These are phyloP conservation scores for Cadophora sp. DNA, from an alignment of 2,329 filamentous ascomycete genomes.

Conservation along the genomic window DNA sequence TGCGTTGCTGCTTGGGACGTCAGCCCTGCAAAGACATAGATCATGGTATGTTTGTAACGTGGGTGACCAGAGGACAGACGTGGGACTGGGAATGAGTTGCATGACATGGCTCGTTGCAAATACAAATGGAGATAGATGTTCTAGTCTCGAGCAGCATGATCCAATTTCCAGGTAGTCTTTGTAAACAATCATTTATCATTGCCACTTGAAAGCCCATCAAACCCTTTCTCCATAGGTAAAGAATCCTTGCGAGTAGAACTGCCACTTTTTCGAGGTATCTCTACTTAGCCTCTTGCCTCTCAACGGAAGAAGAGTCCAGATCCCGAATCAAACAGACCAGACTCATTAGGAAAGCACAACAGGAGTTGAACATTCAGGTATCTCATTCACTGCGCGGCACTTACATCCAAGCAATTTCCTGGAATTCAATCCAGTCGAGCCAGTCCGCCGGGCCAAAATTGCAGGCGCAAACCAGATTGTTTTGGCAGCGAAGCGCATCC, in stretches of 20 bases:
- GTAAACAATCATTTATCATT: neutral
- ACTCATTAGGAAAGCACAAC: neutral
- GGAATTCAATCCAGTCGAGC: neutral
- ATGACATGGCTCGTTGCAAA: slow-evolving; percentile 1
- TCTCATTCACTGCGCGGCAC: neutral
- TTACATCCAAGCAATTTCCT: slow-evolving; percentile 5
- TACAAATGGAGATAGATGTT: neutral
- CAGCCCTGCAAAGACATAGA: slow-evolving; percentile 31
- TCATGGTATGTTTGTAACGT: slow-evolving; percentile 7
- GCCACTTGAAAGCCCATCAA: neutral
- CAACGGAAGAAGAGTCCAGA: neutral
- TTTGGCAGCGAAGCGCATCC: slow-evolving; percentile 19
- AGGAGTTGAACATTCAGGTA: too few relatives aligned
- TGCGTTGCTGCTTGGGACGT: slow-evolving; percentile 18
- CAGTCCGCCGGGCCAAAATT: slow-evolving; percentile 24
- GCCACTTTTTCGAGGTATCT: too few relatives aligned
- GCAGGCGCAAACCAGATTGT: slow-evolving; percentile 31
- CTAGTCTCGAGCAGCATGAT: neutral
- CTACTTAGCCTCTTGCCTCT: neutral
- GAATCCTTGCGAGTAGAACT: too few relatives aligned
- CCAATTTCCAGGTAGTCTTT: too few relatives aligned
- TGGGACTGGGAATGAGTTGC: neutral
- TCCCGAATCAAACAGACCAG: neutral
- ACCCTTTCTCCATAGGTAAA: too few relatives aligned
- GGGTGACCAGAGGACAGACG: slow-evolving; percentile 13